phyloP scores from a whole-genome alignment of 2,329 filamentous ascomycete species.

The Pestalotiopsis sp. region DNA sequence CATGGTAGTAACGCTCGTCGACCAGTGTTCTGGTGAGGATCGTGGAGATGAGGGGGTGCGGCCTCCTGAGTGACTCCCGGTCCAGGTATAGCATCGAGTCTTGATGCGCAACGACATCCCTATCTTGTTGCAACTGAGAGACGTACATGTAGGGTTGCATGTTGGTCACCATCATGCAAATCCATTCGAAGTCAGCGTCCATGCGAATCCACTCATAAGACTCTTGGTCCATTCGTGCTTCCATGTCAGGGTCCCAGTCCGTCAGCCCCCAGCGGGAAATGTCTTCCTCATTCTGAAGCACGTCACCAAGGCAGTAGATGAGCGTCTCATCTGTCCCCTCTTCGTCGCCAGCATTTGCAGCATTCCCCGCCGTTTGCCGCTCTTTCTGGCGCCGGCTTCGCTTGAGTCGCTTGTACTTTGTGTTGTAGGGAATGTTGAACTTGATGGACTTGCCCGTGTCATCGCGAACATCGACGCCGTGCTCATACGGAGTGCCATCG shows the following conservation, averaged over 20 bases:
- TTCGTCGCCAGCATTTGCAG: slow-evolving; percentile 50
- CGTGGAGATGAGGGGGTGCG: slow-evolving; percentile 83
- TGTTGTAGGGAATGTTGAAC: slow-evolving; percentile 97
- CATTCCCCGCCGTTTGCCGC: slow-evolving; percentile 49
- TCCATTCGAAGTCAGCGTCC: slow-evolving; percentile 98
- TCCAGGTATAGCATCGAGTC: slow-evolving; percentile 77
- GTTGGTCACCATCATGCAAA: slow-evolving; percentile 78
- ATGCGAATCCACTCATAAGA: slow-evolving; percentile 99
- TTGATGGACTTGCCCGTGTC: slow-evolving; percentile 72
- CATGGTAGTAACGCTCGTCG: slow-evolving; percentile 91
- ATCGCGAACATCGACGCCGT: slow-evolving; percentile 94
- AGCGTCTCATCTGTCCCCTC: slow-evolving; percentile 74
- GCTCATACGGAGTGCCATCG: slow-evolving; percentile 96
- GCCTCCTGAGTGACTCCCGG: slow-evolving; percentile 46
- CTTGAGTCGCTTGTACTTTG: slow-evolving; percentile 97
- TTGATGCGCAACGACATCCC: slow-evolving; percentile 89
- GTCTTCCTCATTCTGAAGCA: slow-evolving; percentile 82
- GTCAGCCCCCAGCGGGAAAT: slow-evolving; percentile 80
- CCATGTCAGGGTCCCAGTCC: slow-evolving; percentile 89
- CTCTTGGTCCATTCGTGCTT: slow-evolving; percentile 90
- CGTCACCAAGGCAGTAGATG: slow-evolving; percentile 89
- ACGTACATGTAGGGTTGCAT: slow-evolving; percentile 98
- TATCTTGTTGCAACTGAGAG: slow-evolving; percentile 94
- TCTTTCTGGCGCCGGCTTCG: slow-evolving; percentile 70
- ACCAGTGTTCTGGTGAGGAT: slow-evolving; percentile 88